Base-by-base conservation (phyloP, 2,329 filamentous ascomycete species). In the Phoma sp. region DNA sequence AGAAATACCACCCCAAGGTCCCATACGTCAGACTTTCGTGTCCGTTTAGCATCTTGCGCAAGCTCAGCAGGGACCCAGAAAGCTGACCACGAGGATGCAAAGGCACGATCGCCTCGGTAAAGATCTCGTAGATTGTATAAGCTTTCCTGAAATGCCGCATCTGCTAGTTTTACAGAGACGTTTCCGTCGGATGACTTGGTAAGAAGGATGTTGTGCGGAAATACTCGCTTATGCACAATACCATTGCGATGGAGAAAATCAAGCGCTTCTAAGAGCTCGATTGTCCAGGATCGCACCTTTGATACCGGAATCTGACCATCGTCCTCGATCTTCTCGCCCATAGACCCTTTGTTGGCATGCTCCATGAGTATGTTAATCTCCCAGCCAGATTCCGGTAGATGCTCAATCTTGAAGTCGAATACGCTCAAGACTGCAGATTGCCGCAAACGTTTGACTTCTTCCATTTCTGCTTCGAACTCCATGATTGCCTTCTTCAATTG, bases 21-120 rank as follows among this genome's bases (percentile, higher is more conserved):
- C 95, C 95, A 99, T 7, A 98, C 85, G 72, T 98, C 95, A 0
- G 92, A 91, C 73, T 96, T 96, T 66, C 76, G 88, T 81, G 73
- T 89, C 46, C 74, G 73, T 30, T 73, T 69, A 20, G 82, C 23
- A 84, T 87, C 54, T 83, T 84, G 25, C 5, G 84, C 83, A 43
- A 92, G 82, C 74, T 96, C 92, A 1, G 92, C 90, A 1, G 93
- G 87, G 6, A 90, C 76, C 93, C 93, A 96, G 61, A 92, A 91
- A 1, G 89, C 87, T 14, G 91, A 92, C 62, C 88, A 89, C 14
- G 89, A 85, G 20, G 86, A 83, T 39, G 82, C 80, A 17, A 84
- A 75, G 1, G 82, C 81, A 4, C 84, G 67, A 32, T 75, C 68
- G 73, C 64, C 84, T 68, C 62, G 80, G 72, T 69, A 82, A 71